A percentile compares a stretch with the other conserved stretches of the same genome.
Evolutionary conservation across 2,329 filamentous ascomycete genomes (phyloP).

Genomic region (Thermothelomyces thermophilus): DNA sequence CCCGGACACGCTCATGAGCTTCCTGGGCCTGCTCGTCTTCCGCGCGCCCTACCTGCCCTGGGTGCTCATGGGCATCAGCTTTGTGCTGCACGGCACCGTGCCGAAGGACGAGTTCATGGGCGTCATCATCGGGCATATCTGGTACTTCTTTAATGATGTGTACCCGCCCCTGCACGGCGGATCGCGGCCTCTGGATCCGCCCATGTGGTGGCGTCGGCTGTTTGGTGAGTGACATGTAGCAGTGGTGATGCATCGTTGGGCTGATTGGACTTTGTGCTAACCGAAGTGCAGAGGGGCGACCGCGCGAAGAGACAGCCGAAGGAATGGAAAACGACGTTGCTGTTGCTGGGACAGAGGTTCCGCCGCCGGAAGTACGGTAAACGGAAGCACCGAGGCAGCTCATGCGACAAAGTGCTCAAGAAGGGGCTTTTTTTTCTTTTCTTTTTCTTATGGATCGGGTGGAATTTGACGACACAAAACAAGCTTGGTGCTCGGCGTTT

Average conservation of each 20-base stretch:
- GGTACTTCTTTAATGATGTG: constrained; percentile 97
- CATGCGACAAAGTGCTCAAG: neutral
- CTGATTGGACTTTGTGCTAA: neutral
- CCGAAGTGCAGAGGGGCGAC: constrained; percentile 37
- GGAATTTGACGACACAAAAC: neutral
- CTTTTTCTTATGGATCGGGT: no score
- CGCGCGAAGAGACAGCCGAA: constrained; percentile 41
- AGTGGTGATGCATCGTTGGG: neutral
- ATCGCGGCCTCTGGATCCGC: constrained; percentile 79
- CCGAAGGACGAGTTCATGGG: constrained; percentile 97
- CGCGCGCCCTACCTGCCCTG: constrained; percentile 91
- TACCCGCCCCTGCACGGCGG: constrained; percentile 87
- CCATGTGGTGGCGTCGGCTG: constrained; percentile 79
- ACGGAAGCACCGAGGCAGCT: neutral
- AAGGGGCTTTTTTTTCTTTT: neutral
- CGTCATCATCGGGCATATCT: constrained; percentile 88
- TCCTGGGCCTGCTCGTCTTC: constrained; percentile 83
- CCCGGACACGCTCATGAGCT: constrained; percentile 82
- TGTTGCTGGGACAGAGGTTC: constrained; percentile 43
- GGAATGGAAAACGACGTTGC: constrained; percentile 57
- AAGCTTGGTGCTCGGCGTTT: constrained; percentile 11
- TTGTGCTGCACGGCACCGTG: constrained; percentile 81
- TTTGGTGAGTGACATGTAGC: constrained; percentile 45
- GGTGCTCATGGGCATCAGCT: constrained; percentile 88
- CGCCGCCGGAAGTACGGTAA: constrained; percentile 32